phyloP scores from a whole-genome alignment of 2,329 filamentous ascomycete species.

The Helotiales sp. region DNA sequence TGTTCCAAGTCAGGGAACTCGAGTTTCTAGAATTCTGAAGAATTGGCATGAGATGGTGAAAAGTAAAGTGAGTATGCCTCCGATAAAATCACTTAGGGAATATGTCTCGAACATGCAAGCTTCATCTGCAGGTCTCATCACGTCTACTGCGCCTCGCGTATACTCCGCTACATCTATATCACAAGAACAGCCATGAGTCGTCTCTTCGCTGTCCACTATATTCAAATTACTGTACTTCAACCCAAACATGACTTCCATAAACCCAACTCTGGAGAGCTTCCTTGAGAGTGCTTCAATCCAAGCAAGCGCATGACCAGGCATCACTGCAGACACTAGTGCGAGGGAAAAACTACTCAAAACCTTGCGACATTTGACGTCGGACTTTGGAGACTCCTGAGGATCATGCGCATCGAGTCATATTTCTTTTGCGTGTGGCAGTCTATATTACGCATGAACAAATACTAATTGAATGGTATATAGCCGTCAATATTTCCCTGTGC shows the following conservation, averaged over 20 bases:
- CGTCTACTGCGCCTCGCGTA: too few species aligned
- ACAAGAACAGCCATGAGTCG: too few species aligned
- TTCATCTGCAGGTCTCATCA: too few species aligned
- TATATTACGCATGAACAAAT: not conserved
- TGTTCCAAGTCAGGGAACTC: too few species aligned
- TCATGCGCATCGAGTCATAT: not conserved
- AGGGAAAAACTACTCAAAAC: not conserved
- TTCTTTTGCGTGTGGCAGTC: not conserved
- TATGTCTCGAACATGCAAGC: too few species aligned
- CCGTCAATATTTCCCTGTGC: conserved; percentile 8
- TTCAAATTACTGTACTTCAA: not conserved
- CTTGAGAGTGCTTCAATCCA: not conserved
- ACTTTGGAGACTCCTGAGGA: conserved; percentile 5
- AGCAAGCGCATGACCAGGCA: not conserved
- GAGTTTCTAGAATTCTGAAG: too few species aligned
- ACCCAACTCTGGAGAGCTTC: not conserved
- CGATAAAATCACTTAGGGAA: too few species aligned
- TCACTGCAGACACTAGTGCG: not conserved
- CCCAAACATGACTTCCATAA: not conserved
- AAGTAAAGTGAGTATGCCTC: too few species aligned
- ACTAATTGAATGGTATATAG: not conserved
- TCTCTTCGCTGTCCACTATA: too few species aligned
- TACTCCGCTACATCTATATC: too few species aligned
- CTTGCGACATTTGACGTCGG: conserved; percentile 1
- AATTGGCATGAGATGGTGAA: too few species aligned